phyloP scores from a whole-genome alignment of 306 rosid genomes.

The Vigna angularis region DNA sequence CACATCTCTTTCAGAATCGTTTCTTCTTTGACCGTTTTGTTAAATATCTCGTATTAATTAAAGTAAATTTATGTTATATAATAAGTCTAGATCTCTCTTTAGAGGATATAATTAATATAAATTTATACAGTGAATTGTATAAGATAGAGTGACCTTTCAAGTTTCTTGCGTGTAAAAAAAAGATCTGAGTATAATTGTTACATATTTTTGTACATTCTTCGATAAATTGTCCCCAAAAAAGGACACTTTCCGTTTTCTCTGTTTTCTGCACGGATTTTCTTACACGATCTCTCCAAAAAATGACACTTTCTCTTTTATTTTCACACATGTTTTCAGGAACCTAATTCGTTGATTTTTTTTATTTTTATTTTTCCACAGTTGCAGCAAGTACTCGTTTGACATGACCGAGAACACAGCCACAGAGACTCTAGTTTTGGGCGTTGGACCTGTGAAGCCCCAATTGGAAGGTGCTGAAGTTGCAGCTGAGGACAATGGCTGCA shows the following conservation, averaged over 20 bases:
- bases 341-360: neutral
- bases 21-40: neutral
- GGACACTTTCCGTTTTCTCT: no score
- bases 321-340: neutral
- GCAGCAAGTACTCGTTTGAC: conserved; percentile 55
- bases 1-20: neutral
- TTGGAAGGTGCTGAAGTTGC: conserved; percentile 55
- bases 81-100: no score
- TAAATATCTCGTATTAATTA: no score
- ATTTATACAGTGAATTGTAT: no score
- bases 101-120: no score
- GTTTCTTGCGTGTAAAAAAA: neutral
- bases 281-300: no score
- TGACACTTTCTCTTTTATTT: no score
- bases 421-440: conserved; percentile 55
- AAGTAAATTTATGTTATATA: no score
- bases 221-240: no score
- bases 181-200: neutral
- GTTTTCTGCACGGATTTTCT: neutral
- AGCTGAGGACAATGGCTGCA: conserved; percentile 63
- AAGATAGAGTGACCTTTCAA: no score
- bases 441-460: conserved; percentile 53
- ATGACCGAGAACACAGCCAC: conserved; percentile 51
- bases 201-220: neutral
- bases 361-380: conserved; percentile 33